Evolutionary conservation across 164 flowering plant genomes (phyloP).

Genomic region (Pachysandra terminalis): DNA sequence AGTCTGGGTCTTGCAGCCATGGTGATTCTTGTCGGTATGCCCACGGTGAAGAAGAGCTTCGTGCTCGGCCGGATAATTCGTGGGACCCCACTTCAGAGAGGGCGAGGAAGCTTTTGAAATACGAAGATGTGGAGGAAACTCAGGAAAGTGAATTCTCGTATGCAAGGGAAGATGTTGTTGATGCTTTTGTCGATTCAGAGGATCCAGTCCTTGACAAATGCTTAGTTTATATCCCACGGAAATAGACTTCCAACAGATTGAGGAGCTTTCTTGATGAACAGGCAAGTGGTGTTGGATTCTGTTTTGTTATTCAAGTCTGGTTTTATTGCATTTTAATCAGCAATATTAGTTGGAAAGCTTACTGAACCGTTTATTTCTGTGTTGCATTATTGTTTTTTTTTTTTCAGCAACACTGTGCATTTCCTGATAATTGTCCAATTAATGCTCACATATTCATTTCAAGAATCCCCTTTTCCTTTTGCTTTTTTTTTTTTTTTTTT

Average conservation of each 20-base stretch:
- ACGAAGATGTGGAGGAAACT: slow-evolving; percentile 28
- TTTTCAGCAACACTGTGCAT: no score
- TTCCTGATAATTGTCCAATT: no score
- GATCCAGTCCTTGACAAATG: slow-evolving; percentile 52
- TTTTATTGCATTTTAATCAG: not conserved
- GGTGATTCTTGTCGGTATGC: slow-evolving; percentile 78
- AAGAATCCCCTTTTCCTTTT: no score
- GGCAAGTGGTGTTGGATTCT: slow-evolving; percentile 23
- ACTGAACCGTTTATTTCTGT: no score
- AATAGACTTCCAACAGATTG: slow-evolving; percentile 67
- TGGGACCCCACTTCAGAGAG: slow-evolving; percentile 98
- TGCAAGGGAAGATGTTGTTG: slow-evolving; percentile 37
- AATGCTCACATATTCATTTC: no score
- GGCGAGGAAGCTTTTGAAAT: slow-evolving; percentile 58
- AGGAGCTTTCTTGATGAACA: slow-evolving; percentile 52
- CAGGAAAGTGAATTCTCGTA: slow-evolving; percentile 22
- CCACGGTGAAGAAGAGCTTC: slow-evolving; percentile 84
- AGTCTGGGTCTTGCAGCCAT: slow-evolving; percentile 58
- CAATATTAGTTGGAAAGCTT: not conserved
- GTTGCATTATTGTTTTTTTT: not conserved
- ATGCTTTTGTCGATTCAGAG: slow-evolving; percentile 13
- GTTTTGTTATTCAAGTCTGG: not conserved
- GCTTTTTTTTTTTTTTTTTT: no score
- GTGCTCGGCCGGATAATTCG: slow-evolving; percentile 63
- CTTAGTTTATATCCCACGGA: slow-evolving; percentile 62